Percentiles rank a stretch among this genome's conserved stretches.
Conservation (phyloP, 495 filamentous ascomycete species). For the Aspergillus taichungensis region DNA sequence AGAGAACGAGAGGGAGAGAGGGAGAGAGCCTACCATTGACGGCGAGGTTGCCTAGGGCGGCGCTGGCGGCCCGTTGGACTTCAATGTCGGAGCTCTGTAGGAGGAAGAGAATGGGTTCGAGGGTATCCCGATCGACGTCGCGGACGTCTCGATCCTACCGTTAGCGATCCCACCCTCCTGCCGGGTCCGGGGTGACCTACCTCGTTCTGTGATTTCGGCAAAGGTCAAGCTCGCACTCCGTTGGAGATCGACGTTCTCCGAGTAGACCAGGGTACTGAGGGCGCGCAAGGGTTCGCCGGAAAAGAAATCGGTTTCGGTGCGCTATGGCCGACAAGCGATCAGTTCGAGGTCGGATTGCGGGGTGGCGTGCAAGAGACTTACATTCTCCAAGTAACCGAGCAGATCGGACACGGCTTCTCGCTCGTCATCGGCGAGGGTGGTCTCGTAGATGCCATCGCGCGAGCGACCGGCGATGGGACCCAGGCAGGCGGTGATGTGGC, state of each 20-base stretch:
- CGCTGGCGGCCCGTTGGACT: slow-evolving; percentile 93
- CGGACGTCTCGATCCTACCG: slow-evolving; percentile 66
- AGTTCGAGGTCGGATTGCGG: not conserved
- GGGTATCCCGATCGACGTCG: slow-evolving; percentile 87
- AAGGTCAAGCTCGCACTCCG: slow-evolving; percentile 96
- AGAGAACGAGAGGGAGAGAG: not conserved
- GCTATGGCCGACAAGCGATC: slow-evolving; percentile 41
- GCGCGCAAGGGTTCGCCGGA: slow-evolving; percentile 91
- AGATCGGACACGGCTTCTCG: slow-evolving; percentile 95
- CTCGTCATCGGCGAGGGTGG: slow-evolving; percentile 90
- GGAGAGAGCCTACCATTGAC: slow-evolving; percentile 70
- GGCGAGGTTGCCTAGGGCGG: slow-evolving; percentile 89
- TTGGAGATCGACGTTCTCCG: slow-evolving; percentile 97
- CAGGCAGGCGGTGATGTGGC: slow-evolving; percentile 39
- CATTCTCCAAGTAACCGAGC: slow-evolving; percentile 91
- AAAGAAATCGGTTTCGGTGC: slow-evolving; percentile 96
- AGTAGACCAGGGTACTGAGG: slow-evolving; percentile 91
- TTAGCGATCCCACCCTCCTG: slow-evolving; percentile 3
- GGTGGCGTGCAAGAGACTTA: slow-evolving; percentile 33
- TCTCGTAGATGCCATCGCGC: slow-evolving; percentile 91
- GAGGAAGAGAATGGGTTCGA: slow-evolving; percentile 91
- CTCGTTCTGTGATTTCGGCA: slow-evolving; percentile 97
- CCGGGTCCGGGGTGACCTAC: slow-evolving; percentile 36
- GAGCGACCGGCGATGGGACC: slow-evolving; percentile 58
- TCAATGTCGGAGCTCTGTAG: slow-evolving; percentile 93